These are phyloP conservation scores for Vanrija humicola DNA, from an alignment of 1,284 basidiomycete genomes.

Conservation along the genomic window DNA sequence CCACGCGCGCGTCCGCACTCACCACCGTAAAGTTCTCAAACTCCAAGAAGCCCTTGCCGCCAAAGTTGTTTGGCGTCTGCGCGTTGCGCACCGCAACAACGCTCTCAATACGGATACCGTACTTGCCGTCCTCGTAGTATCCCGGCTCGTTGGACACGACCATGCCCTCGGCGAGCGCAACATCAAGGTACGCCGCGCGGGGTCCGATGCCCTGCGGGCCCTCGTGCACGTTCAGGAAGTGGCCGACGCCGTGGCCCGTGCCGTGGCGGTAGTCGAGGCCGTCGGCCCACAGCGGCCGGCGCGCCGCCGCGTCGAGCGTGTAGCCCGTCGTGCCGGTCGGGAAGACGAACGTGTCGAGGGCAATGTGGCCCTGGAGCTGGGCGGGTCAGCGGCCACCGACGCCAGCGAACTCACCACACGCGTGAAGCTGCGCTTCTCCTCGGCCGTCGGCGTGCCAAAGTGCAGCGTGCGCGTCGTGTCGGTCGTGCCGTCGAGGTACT, in stretches of 20 bases:
- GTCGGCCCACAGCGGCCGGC: conserved; percentile 83
- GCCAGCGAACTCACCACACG: conserved; percentile 56
- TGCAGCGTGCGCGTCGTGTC: conserved; percentile 92
- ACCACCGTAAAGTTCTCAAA: conserved; percentile 84
- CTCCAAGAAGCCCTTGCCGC: conserved; percentile 71
- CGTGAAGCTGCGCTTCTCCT: conserved; percentile 85
- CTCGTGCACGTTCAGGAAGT: conserved; percentile 91
- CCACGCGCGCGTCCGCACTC: conserved; percentile 8
- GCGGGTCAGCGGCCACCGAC: not conserved
- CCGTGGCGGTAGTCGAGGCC: conserved; percentile 73
- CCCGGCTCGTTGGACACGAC: conserved; percentile 91
- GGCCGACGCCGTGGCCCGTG: conserved; percentile 91
- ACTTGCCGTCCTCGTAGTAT: conserved; percentile 87
- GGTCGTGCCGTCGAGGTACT: conserved; percentile 87
- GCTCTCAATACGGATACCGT: conserved; percentile 91
- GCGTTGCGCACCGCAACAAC: conserved; percentile 70
- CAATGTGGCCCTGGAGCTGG: conserved; percentile 48
- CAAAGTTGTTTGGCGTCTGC: conserved; percentile 78
- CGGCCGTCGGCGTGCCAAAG: conserved; percentile 76
- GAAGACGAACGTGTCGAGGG: conserved; percentile 72
- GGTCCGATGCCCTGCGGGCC: conserved; percentile 85
- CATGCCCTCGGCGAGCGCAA: conserved; percentile 75
- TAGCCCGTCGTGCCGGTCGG: conserved; percentile 73
- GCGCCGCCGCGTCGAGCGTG: conserved; percentile 68
- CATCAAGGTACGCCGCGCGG: conserved; percentile 60